Base-by-base conservation (phyloP, 176 grass and related monocot species). In the Cymbopogon citratus region DNA sequence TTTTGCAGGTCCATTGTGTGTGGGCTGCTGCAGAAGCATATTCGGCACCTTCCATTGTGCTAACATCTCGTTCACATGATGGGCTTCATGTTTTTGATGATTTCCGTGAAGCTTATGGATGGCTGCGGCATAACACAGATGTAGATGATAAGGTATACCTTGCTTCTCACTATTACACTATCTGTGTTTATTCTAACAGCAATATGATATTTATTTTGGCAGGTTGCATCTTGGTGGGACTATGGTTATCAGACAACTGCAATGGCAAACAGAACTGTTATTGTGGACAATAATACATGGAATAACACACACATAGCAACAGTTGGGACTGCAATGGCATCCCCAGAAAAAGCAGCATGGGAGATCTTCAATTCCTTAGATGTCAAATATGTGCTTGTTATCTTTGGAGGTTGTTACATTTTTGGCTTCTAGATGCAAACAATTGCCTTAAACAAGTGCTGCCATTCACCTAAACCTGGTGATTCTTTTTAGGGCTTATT, bases 201-300 rank as follows among this genome's bases (percentile, higher is more conserved):
- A 61, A 83, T 62, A 56, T 74, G 48, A 8, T 75, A 39, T 40
- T 26, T 25, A 29, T 73, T 73, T 44, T 87, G 33, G 33, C 71
- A 99, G 97, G 93, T 99, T 65, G 97, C 97, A 24, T 99, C 97
- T 67, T 99, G 97, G 93, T 99, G 97, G 97, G 97, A 99, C 72
- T 99, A 99, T 78, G 97, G 97, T 75, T 99, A 99, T 75, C 97
- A 99, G 88, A 99, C 97, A 83, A 99, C 93, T 80, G 97, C 97
- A 60, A 99, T 99, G 97, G 97, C 97, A 57, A 99, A 99, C 77
- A 88, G 93, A 68, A 99, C 97, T 48, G 93, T 99, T 62, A 96
- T 99, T 81, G 93, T 99, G 59, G 93, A 99, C 81, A 99, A 99
- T 80, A 99, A 99, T 81, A 99, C 97, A 41, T 99, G 97, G 97